Base-by-base conservation (phyloP, 2,329 filamentous ascomycete genomes). In the Penicillium sp. region DNA sequence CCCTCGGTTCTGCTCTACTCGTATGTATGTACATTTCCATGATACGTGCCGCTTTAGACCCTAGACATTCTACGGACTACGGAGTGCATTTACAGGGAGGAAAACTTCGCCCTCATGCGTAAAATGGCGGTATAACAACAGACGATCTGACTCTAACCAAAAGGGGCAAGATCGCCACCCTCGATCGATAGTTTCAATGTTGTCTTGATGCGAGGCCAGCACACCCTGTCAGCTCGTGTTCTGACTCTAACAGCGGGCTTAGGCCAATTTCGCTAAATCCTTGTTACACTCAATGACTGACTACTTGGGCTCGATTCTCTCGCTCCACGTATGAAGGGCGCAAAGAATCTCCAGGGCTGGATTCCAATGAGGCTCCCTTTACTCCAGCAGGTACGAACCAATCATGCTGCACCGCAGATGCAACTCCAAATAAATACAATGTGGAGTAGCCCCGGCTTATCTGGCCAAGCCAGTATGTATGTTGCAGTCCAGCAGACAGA, bases 381-480 rank as follows among this genome's bases (percentile, higher is more conserved):
- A 38, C n/a, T 38, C 38, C n/a, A 11, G n/a, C 38, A 40, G 16
- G 38, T n/a, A 40, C 38, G n/a, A 40, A n/a, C 38, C 38, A 40
- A 40, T n/a, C 38, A 18, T 40, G 21, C 38, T 11, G 21, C n/a
- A n/a, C 4, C 13, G 34, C 34, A 36, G n/a, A 40, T 21, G 38
- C 38, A 21, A 7, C 38, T 3, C 38, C 38, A 18, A 40, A 40
- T 9, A 10, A 40, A 40, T 9, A 10, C 13, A 18, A 36, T 38
- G 60, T 62, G 21, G 18, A 40, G 32, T 34, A 5, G 14, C 38
- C n/a, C 38, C n/a, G 10, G n/a, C 11, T 40, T 9, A 18, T 34
- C 10, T 11, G 38, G 18, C 38, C 14, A 39, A 39, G 36, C 36
- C 14, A 6, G 24, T 27, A 27, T 27, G 3, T 27, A 6, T 8